Evolutionary conservation across 305 asterid species (phyloP).

Genomic region (Lippia alba): DNA sequence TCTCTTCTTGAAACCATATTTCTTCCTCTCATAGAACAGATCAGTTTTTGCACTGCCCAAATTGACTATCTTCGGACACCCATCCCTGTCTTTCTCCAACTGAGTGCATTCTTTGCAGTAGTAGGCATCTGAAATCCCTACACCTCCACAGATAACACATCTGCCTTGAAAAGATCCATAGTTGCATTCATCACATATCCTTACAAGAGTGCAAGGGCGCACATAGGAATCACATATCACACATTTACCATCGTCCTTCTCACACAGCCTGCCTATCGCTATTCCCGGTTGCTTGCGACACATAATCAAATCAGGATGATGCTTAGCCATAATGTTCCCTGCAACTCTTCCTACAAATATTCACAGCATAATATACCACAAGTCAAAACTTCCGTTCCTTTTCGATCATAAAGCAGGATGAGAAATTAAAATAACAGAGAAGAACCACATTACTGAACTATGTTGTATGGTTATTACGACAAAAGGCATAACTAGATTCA

Average conservation of each 20-base stretch:
- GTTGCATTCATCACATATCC: constrained; percentile 86
- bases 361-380: neutral
- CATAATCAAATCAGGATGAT: constrained; percentile 76
- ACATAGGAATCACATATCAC: constrained; percentile 70
- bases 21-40: constrained; percentile 80
- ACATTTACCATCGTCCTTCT: constrained; percentile 71
- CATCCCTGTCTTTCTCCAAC: constrained; percentile 83
- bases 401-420: too few relatives aligned
- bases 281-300: constrained; percentile 78
- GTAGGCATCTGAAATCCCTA: constrained; percentile 89
- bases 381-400: neutral
- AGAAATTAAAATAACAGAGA: too few relatives aligned
- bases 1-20: constrained; percentile 76
- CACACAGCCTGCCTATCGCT: constrained; percentile 80
- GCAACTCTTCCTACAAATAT: constrained; percentile 22
- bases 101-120: constrained; percentile 96
- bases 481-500: neutral
- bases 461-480: neutral
- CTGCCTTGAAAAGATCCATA: constrained; percentile 89
- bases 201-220: constrained; percentile 75
- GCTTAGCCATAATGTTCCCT: constrained; percentile 65
- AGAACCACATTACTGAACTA: neutral
- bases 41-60: constrained; percentile 88
- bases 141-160: constrained; percentile 91
- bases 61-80: constrained; percentile 84